These are phyloP conservation scores for Tolypocladium sp. DNA, from an alignment of 2,329 filamentous ascomycete genomes.

Conservation along the genomic window DNA sequence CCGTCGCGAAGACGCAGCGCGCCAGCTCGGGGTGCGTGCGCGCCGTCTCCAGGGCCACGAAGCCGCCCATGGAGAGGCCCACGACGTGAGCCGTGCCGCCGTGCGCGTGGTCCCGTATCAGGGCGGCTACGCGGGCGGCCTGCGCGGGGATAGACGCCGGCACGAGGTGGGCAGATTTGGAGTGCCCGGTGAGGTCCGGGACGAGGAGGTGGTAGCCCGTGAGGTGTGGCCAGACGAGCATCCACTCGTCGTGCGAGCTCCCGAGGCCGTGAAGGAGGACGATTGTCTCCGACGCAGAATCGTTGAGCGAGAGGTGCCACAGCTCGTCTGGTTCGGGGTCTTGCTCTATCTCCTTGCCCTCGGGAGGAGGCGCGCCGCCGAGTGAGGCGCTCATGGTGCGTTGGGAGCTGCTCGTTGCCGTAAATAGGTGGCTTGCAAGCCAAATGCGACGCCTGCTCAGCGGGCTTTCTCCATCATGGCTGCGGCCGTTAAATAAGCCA, in stretches of 20 bases:
- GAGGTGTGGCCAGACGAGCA: constrained; percentile 23
- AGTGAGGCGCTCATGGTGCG: not conserved
- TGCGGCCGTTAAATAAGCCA: not conserved
- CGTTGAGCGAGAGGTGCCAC: constrained; percentile 17
- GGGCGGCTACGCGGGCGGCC: constrained; percentile 21
- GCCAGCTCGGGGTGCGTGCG: constrained; percentile 26
- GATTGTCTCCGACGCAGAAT: constrained; percentile 17
- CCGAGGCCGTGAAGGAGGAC: constrained; percentile 22
- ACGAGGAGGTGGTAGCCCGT: constrained; percentile 27
- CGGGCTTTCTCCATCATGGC: not conserved
- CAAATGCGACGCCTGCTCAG: not conserved
- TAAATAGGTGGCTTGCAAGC: not conserved
- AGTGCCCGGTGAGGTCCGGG: constrained; percentile 29
- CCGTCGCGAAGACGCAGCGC: constrained; percentile 23
- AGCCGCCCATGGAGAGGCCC: constrained; percentile 31
- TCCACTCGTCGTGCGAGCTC: constrained; percentile 23
- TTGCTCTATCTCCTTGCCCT: not conserved
- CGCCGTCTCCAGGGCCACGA: constrained; percentile 16
- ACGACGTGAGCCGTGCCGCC: constrained; percentile 26
- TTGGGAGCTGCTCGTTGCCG: not conserved
- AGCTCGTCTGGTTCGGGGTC: constrained; percentile 8
- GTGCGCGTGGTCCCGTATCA: constrained; percentile 26
- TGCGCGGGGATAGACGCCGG: constrained; percentile 20
- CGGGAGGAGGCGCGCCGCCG: not conserved
- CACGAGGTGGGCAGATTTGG: constrained; percentile 20